Base-by-base conservation (phyloP, 73 alveolate genomes). In the Symbiodinium natans region DNA sequence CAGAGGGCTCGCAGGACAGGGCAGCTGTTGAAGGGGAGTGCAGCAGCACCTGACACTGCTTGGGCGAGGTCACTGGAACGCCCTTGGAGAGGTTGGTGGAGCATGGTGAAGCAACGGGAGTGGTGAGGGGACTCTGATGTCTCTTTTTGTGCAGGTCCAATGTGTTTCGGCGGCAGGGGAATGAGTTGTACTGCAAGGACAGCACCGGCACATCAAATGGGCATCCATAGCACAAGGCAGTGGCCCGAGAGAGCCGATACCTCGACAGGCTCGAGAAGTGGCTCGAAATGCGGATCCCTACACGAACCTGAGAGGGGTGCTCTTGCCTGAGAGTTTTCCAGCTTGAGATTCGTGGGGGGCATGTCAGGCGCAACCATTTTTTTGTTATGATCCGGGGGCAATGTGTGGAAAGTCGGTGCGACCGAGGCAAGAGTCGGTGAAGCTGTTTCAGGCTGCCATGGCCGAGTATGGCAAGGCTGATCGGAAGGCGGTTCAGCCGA, bases 81-180 rank as follows among this genome's bases (percentile, higher is more conserved):
- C 80, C 80, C 29, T n/a, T 63, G 80, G 80, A 63, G 80, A 63
- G 80, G 80, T 29, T 27, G 75, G 38, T 63, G 36, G 31, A 21
- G 39, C 77, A 23, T 63, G 0, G 21, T 27, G 68, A 52, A 52
- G 68, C 68, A 52, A 8, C 15, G 23, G 71, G n/a, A n/a, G n/a
- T n/a, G n/a, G n/a, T n/a, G n/a, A n/a, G n/a, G n/a, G n/a, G n/a
- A n/a, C n/a, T n/a, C n/a, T 46, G 59, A 15, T 31, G 75, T 15
- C 6, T 7, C 27, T 56, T 17, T 29, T 36, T n/a, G 29, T 2
- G 43, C 31, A 90, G 96, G 96, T 68, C 96, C 96, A 90, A 90
- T 39, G 83, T 90, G 15, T 90, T 90, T 71, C 96, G 96, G 38
- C 96, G 96, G 9, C 96, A 85, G 38, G 96, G 96, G 80, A 90